Conservation (phyloP, 768 basidiomycete species). For the Solioccasus polychromus region DNA sequence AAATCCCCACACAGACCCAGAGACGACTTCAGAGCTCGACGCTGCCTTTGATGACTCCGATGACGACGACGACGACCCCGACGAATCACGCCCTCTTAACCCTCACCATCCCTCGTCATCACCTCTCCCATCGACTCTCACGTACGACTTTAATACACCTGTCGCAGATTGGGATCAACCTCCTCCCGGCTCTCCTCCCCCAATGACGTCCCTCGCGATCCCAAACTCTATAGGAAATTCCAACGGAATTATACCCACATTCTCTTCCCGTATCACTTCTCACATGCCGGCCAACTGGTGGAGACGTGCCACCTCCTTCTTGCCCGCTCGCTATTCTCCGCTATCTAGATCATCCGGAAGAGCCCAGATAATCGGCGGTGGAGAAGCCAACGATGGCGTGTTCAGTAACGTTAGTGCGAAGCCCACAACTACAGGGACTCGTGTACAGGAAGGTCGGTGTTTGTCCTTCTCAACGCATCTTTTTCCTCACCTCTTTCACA, state of each 20-base stretch:
- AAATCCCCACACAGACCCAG: conserved; percentile 48
- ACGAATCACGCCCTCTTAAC: conserved; percentile 52
- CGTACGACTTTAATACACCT: conserved; percentile 78
- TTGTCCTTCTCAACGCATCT: background rate
- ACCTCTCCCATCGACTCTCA: conserved; percentile 30
- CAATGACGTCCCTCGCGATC: conserved; percentile 57
- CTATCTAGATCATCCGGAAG: conserved; percentile 38
- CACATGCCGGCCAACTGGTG: conserved; percentile 43
- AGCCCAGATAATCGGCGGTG: conserved; percentile 50
- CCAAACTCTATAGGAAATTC: conserved; percentile 75
- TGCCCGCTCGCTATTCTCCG: conserved; percentile 53
- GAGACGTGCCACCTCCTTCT: conserved; percentile 51
- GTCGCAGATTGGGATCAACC: conserved; percentile 68
- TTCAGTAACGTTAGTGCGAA: conserved; percentile 96
- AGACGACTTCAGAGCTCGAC: conserved; percentile 66
- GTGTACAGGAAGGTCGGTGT: conserved; percentile 52
- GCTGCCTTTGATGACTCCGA: conserved; percentile 84
- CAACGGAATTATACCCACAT: conserved; percentile 63
- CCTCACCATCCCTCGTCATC: conserved; percentile 31
- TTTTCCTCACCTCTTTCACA: conserved; percentile 3
- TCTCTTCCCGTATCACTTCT: conserved; percentile 30
- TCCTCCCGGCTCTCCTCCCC: conserved; percentile 80
- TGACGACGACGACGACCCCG: conserved; percentile 52
- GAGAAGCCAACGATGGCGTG: conserved; percentile 81
- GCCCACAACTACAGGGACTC: conserved; percentile 52